A percentile compares a stretch with the other conserved stretches of the same genome.
These are phyloP conservation scores for Theobroma cacao DNA, from an alignment of 345 rosid species.

Conservation along the genomic window DNA sequence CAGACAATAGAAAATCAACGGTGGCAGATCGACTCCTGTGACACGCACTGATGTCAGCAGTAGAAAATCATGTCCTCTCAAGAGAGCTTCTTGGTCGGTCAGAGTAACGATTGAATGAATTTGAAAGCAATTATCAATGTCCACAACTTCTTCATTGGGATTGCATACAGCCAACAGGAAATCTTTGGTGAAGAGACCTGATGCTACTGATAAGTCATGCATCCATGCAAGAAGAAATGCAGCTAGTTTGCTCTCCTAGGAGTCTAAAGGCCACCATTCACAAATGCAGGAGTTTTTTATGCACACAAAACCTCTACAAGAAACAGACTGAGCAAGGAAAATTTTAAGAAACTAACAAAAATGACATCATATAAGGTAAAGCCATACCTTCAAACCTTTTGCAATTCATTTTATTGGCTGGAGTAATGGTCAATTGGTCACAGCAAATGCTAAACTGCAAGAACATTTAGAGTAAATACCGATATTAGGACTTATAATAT, in stretches of 20 bases:
- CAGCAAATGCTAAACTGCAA: constrained; percentile 12
- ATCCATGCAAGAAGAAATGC: not conserved
- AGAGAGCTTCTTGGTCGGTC: not conserved
- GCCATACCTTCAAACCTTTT: constrained; percentile 3
- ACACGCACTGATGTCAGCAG: not conserved
- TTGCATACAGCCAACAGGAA: not conserved
- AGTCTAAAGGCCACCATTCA: not conserved
- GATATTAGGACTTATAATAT: not conserved
- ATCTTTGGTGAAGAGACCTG: not conserved
- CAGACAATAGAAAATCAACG: not conserved
- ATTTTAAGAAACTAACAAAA: not conserved
- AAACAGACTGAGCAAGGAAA: not conserved
- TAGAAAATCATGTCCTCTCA: not conserved
- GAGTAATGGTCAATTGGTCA: not conserved
- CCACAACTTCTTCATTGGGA: not conserved
- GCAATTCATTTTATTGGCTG: constrained; percentile 3
- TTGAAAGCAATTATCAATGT: not conserved
- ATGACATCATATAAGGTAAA: not conserved
- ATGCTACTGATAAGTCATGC: not conserved
- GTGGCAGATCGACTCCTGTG: not conserved
- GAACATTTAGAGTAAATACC: not conserved
- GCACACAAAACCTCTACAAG: not conserved
- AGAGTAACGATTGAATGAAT: not conserved
- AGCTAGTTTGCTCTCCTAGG: not conserved
- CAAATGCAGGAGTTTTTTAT: not conserved